A percentile compares a stretch with the other conserved stretches of the same genome.
Conservation (phyloP, 192 early-diverging fungal genomes). For the Gonapodya sp. region DNA sequence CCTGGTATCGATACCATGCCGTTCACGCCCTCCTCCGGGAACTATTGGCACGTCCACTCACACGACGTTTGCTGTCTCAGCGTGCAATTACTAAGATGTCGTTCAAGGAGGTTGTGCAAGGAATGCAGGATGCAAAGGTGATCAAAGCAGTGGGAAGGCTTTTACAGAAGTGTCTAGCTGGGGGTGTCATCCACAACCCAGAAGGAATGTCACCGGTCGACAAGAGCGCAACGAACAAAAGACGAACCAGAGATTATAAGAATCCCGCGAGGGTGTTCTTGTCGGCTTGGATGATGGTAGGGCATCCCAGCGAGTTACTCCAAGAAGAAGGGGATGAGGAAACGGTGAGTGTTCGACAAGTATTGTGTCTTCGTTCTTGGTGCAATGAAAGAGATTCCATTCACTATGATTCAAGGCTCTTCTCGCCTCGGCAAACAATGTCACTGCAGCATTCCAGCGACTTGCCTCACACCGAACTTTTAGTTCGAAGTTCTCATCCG, state of each 20-base stretch:
- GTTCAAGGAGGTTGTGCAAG: constrained; percentile 25
- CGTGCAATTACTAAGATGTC: constrained; percentile 16
- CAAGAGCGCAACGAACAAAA: not conserved
- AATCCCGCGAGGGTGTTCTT: constrained; percentile 58
- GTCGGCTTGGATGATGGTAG: constrained; percentile 60
- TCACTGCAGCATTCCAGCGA: constrained; percentile 25
- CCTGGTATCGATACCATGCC: constrained; percentile 10
- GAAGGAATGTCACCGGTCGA: too few species aligned
- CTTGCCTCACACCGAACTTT: constrained; percentile 19
- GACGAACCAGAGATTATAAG: constrained; percentile 16
- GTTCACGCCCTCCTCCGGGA: constrained; percentile 16
- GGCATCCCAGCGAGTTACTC: constrained; percentile 53
- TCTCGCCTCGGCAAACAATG: constrained; percentile 19
- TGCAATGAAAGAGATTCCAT: not conserved
- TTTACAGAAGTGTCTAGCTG: constrained; percentile 17
- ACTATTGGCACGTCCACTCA: not conserved
- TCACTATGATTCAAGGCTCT: constrained; percentile 18
- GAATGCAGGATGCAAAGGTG: constrained; percentile 24
- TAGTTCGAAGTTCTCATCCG: not conserved
- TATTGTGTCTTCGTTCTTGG: constrained; percentile 1
- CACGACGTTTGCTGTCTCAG: constrained; percentile 14
- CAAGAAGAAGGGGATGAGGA: constrained; percentile 37
- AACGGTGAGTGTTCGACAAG: constrained; percentile 27
- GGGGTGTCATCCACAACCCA: constrained; percentile 15
- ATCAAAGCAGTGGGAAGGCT: constrained; percentile 29